Percentiles rank a stretch among this genome's conserved stretches.
Evolutionary conservation across 305 asterid species (phyloP).

Genomic region (Fraxinus platypoda): DNA sequence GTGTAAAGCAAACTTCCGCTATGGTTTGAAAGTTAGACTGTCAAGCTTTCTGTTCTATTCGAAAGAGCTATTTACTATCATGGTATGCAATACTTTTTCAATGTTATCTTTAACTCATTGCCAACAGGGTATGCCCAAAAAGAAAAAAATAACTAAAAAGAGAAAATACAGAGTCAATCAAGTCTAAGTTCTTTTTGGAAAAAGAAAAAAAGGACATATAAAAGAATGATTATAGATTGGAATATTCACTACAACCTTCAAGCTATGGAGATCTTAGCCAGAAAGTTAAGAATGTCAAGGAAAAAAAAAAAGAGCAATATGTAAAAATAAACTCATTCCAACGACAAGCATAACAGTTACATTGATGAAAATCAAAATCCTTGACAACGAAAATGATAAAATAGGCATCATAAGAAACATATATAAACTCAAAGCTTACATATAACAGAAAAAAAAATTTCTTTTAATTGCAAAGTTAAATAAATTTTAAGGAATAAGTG

Average conservation of each 20-base stretch:
- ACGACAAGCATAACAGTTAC: not conserved
- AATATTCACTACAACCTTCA: not conserved
- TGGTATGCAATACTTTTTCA: not conserved
- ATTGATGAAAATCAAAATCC: not conserved
- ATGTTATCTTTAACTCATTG: not conserved
- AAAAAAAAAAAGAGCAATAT: no score
- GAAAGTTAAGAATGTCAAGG: not conserved
- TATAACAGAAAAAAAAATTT: no score
- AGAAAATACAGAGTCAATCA: no score
- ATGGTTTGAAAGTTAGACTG: not conserved
- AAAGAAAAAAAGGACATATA: no score
- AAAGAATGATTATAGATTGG: not conserved
- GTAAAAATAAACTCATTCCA: not conserved
- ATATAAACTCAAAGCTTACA: not conserved
- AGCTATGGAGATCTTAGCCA: not conserved
- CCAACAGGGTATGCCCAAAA: no score
- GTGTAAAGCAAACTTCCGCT: not conserved
- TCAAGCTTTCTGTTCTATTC: not conserved
- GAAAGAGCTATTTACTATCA: not conserved
- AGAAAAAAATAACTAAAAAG: no score
- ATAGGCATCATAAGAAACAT: not conserved
- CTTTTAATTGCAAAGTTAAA: not conserved
- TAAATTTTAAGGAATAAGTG: not conserved
- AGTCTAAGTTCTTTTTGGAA: no score
- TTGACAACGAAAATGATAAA: not conserved